A percentile compares a stretch with the other conserved stretches of the same genome.
These are phyloP conservation scores for Diplodia corticola DNA, from an alignment of 2,329 filamentous ascomycete species.

Conservation along the genomic window DNA sequence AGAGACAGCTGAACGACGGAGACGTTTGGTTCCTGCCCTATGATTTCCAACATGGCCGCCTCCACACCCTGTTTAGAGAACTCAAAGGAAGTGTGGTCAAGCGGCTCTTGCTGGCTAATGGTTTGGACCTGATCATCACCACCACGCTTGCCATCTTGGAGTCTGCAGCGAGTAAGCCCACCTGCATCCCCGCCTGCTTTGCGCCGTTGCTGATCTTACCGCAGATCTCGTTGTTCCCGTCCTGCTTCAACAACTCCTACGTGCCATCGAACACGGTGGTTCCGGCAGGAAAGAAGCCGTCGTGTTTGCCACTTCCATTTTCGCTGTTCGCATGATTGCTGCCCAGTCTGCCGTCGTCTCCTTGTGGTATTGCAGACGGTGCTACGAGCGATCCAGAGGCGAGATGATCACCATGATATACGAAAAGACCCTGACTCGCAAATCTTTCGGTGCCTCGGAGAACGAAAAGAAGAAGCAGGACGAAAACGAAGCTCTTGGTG, in stretches of 20 bases:
- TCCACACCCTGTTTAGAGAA: conserved; percentile 73
- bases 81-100: conserved; percentile 70
- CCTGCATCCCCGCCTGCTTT: background rate
- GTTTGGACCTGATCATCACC: conserved; percentile 72
- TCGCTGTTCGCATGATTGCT: conserved; percentile 61
- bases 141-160: conserved; percentile 65
- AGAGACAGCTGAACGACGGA: conserved; percentile 68
- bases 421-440: conserved; percentile 71
- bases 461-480: conserved; percentile 9
- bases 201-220: background rate
- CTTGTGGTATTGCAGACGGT: conserved; percentile 80
- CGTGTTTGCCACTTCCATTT: conserved; percentile 64
- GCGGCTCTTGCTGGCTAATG: conserved; percentile 73
- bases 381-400: conserved; percentile 80
- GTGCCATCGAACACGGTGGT: conserved; percentile 60
- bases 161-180: conserved; percentile 52
- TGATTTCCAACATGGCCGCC: conserved; percentile 75
- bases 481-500: background rate
- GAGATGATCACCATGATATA: conserved; percentile 86
- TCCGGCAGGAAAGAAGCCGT: conserved; percentile 56
- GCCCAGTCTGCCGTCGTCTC: conserved; percentile 68
- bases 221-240: conserved; percentile 57
- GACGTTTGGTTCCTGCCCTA: conserved; percentile 81
- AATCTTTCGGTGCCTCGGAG: conserved; percentile 50
- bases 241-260: conserved; percentile 70